phyloP scores from a whole-genome alignment of 2,329 filamentous ascomycete genomes.

The Pseudomassariella vexata region DNA sequence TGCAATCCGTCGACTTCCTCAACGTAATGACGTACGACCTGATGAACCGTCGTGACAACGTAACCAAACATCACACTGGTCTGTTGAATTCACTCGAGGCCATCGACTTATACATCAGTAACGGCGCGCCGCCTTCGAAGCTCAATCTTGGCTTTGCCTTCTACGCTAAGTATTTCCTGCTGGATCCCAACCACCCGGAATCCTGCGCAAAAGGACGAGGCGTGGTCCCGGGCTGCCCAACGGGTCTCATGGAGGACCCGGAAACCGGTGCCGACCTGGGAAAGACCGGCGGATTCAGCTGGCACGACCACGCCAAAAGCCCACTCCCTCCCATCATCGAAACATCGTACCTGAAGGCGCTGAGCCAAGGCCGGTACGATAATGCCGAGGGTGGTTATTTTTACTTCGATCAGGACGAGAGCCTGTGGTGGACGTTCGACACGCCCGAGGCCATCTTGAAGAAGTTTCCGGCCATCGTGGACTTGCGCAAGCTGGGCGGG shows the following conservation, averaged over 20 bases:
- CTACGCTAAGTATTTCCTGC: constrained; percentile 64
- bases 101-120: constrained; percentile 52
- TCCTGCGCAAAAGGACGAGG: constrained; percentile 34
- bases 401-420: constrained; percentile 20
- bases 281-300: constrained; percentile 26
- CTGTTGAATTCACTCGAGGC: constrained; percentile 44
- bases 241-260: constrained; percentile 52
- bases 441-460: constrained; percentile 18
- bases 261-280: constrained; percentile 54
- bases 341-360: constrained; percentile 19
- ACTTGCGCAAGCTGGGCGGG: constrained; percentile 20
- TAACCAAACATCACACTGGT: constrained; percentile 57
- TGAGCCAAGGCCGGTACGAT: constrained; percentile 19
- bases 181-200: constrained; percentile 38
- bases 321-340: constrained; percentile 19
- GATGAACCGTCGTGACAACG: constrained; percentile 61
- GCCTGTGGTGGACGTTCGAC: constrained; percentile 28
- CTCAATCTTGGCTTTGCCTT: constrained; percentile 64
- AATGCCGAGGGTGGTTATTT: constrained; percentile 22
- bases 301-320: constrained; percentile 21
- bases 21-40: constrained; percentile 71
- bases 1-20: constrained; percentile 56
- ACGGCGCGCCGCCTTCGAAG: constrained; percentile 48
- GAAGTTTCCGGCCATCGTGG: constrained; percentile 23
- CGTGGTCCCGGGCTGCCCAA: constrained; percentile 56